These are phyloP conservation scores for Cercospora sp. DNA, from an alignment of 2,329 filamentous ascomycete genomes.

Conservation along the genomic window DNA sequence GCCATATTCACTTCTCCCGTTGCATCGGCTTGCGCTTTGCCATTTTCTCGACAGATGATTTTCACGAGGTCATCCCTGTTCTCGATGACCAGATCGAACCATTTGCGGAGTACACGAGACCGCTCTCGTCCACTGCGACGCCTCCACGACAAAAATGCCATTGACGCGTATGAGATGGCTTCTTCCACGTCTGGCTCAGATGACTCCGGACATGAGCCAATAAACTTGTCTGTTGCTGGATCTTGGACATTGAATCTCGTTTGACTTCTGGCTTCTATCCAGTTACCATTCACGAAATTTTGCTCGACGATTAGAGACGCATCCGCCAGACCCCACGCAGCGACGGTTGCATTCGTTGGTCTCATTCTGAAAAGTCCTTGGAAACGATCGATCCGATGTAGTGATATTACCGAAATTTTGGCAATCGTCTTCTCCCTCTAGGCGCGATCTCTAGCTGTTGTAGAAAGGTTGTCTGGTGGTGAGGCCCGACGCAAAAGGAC, in stretches of 20 bases:
- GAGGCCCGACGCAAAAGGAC: background rate
- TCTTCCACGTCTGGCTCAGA: background rate
- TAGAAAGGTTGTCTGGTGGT: background rate
- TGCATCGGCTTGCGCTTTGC: constrained; percentile 36
- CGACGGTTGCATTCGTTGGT: background rate
- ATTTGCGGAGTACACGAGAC: constrained; percentile 34
- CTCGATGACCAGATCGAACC: constrained; percentile 33
- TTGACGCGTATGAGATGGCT: background rate
- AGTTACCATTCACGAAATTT: background rate
- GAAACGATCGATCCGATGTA: background rate
- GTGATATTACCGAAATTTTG: background rate
- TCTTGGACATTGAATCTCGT: background rate
- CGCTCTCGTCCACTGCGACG: constrained; percentile 14
- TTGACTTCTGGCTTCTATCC: background rate
- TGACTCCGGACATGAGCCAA: background rate
- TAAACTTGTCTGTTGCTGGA: background rate
- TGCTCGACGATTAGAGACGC: background rate
- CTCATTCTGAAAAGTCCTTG: background rate
- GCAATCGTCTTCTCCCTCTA: background rate
- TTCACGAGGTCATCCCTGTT: constrained; percentile 36
- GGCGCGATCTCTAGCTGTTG: background rate
- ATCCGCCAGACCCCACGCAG: background rate
- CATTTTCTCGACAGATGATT: constrained; percentile 38
- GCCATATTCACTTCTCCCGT: constrained; percentile 37
- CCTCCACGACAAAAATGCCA: background rate